Evolutionary conservation across 768 basidiomycete genomes (phyloP).

Genomic region (Suillus cothurnatus): DNA sequence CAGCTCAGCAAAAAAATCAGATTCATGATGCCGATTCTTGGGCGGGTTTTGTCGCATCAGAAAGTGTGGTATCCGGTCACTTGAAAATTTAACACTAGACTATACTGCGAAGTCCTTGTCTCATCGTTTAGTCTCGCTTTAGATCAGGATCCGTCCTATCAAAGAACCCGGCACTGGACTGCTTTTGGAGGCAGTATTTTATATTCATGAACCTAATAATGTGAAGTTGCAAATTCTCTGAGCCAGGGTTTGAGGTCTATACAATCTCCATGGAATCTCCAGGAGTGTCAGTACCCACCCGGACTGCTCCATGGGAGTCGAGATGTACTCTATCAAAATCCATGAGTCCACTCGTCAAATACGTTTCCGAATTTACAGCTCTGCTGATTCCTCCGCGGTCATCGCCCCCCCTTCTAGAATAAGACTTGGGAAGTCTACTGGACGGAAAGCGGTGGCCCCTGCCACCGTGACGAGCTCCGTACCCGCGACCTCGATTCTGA

Average conservation of each 20-base stretch:
- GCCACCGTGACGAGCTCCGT: conserved; percentile 21
- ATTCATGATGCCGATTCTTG: conserved; percentile 22
- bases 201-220: neutral
- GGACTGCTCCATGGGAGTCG: neutral
- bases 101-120: neutral
- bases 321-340: neutral
- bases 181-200: neutral
- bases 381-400: neutral
- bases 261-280: conserved; percentile 3
- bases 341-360: neutral
- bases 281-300: conserved; percentile 3
- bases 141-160: neutral
- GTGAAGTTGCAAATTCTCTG: neutral
- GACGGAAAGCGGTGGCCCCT: conserved; percentile 6
- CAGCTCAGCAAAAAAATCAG: conserved; percentile 26
- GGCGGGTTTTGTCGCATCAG: neutral
- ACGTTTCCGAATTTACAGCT: neutral
- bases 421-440: conserved; percentile 1
- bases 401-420: neutral
- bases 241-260: neutral
- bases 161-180: neutral
- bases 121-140: conserved; percentile 4
- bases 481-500: conserved; percentile 22
- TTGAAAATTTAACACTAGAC: neutral
- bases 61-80: neutral